Conservation (phyloP, 257 asterid genomes). For the Striga asiatica region DNA sequence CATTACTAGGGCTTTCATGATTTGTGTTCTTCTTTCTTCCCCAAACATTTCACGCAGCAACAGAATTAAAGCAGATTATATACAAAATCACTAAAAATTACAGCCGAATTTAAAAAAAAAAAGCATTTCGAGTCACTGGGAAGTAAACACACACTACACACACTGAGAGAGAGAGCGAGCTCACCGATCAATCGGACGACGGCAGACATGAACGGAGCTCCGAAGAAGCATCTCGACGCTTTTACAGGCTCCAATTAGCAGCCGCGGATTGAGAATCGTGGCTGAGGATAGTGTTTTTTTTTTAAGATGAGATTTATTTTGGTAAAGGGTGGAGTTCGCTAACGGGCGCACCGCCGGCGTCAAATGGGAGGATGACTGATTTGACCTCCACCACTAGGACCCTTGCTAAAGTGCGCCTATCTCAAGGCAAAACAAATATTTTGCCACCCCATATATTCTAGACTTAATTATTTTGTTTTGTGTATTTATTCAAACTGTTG, state of each 20-base stretch:
- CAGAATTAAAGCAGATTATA: background rate
- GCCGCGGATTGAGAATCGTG: constrained; percentile 8
- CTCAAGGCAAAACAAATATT: no score
- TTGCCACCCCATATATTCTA: no score
- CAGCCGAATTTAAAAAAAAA: background rate
- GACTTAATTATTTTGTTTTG: no score
- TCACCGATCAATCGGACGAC: constrained; percentile 16
- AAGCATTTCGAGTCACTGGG: no score
- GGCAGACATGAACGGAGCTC: constrained; percentile 10
- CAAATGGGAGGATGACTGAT: constrained; percentile 20
- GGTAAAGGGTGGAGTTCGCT: constrained; percentile 18
- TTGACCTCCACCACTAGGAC: constrained; percentile 5
- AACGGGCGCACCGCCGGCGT: constrained; percentile 32
- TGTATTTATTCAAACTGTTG: no score
- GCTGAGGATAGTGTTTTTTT: no score
- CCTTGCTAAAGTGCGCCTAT: background rate
- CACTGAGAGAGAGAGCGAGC: background rate
- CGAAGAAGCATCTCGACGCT: constrained; percentile 2
- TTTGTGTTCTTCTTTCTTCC: constrained; percentile 4
- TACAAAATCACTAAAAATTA: background rate
- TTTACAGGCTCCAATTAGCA: constrained; percentile 1
- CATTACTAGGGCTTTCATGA: constrained; percentile 2
- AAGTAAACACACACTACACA: background rate
- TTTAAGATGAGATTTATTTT: background rate
- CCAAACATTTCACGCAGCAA: background rate